These are phyloP conservation scores for Krasilnikovozyma curviuscula DNA, from an alignment of 768 basidiomycete species.

Conservation along the genomic window DNA sequence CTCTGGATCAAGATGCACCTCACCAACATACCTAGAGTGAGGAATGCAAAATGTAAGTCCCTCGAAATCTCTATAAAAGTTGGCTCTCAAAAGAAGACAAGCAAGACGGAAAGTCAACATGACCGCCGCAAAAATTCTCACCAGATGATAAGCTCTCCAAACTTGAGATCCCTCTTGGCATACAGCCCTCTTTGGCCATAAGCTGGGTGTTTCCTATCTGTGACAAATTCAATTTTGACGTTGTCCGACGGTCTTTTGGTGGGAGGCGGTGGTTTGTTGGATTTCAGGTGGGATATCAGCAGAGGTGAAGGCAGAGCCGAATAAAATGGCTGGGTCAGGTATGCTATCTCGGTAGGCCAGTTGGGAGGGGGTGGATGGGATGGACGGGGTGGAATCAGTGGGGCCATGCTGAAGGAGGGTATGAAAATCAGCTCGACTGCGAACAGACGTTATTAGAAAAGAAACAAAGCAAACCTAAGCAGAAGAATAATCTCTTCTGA, in stretches of 20 bases:
- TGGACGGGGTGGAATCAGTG: slow-evolving; percentile 5
- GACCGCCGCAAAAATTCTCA: not conserved
- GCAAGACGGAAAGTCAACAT: not conserved
- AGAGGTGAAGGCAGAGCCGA: slow-evolving; percentile 8
- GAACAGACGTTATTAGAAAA: no score
- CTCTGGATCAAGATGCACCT: slow-evolving; percentile 7
- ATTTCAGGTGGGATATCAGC: not conserved
- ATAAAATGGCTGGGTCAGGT: not conserved
- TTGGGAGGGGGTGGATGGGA: slow-evolving; percentile 6
- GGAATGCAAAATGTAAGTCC: no score
- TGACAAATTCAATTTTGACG: slow-evolving; percentile 7
- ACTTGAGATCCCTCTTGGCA: slow-evolving; percentile 1
- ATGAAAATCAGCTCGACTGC: not conserved
- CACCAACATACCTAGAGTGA: slow-evolving; percentile 1
- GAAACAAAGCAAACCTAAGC: no score
- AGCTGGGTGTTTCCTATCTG: slow-evolving; percentile 1
- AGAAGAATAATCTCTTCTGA: no score
- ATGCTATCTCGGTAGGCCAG: slow-evolving; percentile 9
- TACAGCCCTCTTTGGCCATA: slow-evolving; percentile 9
- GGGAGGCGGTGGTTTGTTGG: not conserved
- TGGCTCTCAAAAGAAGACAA: not conserved
- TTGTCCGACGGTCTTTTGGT: not conserved
- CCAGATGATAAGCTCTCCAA: slow-evolving; percentile 10
- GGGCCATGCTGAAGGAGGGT: not conserved
- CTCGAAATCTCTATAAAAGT: no score